These are phyloP conservation scores for Phialemoniopsis sp. DNA, from an alignment of 2,329 filamentous ascomycete species.

Conservation along the genomic window DNA sequence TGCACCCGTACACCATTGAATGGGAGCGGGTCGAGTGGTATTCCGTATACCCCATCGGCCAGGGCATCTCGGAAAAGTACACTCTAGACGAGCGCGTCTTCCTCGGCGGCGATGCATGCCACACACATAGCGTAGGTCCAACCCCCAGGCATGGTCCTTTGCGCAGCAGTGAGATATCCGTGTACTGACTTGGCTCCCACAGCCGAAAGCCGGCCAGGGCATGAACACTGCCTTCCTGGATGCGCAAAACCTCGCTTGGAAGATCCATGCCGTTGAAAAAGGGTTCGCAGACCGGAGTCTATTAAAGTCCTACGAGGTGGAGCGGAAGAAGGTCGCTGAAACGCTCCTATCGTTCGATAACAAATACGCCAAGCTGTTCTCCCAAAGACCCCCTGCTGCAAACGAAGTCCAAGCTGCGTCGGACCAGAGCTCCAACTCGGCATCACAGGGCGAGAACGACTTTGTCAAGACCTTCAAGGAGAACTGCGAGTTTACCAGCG, in stretches of 20 bases:
- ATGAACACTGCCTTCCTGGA: constrained; percentile 81
- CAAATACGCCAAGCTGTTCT: constrained; percentile 87
- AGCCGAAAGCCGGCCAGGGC: constrained; percentile 74
- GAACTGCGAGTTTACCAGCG: constrained; percentile 86
- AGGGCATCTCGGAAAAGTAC: constrained; percentile 66
- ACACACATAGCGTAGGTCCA: constrained; percentile 57
- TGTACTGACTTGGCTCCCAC: constrained; percentile 31
- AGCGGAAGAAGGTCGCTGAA: constrained; percentile 82
- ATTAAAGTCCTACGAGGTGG: constrained; percentile 80
- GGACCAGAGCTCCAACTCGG: constrained; percentile 16
- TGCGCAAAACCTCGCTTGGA: constrained; percentile 90
- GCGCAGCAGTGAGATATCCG: constrained; percentile 46
- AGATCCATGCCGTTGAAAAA: constrained; percentile 84
- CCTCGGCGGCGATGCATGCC: constrained; percentile 73
- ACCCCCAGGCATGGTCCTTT: constrained; percentile 16
- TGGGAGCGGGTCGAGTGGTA: constrained; percentile 71
- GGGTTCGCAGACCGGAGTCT: constrained; percentile 74
- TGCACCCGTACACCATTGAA: constrained; percentile 62
- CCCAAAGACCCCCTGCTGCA: constrained; percentile 67
- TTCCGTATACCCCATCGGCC: constrained; percentile 73
- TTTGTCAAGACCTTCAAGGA: constrained; percentile 91
- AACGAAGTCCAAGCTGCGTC: constrained; percentile 69
- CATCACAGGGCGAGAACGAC: constrained; percentile 57
- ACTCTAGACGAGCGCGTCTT: constrained; percentile 68
- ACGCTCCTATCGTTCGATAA: constrained; percentile 82